Conservation (phyloP, 208 protist genomes). For the Crithidia fasciculata region DNA sequence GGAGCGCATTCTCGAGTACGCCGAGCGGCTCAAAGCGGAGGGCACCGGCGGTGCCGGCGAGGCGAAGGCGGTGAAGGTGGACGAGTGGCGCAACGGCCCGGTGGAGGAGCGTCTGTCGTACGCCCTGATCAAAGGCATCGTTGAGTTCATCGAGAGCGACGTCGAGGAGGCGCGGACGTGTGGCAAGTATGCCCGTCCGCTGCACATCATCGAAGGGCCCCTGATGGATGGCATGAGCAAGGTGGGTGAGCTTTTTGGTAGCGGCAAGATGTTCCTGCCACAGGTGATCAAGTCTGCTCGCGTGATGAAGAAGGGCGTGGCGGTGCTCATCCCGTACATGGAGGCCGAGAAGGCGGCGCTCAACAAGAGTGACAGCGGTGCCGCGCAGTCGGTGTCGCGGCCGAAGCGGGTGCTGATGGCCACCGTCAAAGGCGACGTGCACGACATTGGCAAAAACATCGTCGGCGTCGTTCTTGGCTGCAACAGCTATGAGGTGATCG, state of each 20-base stretch:
- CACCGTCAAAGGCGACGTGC: constrained; percentile 98
- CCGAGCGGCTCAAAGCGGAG: constrained; percentile 63
- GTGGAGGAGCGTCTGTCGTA: constrained; percentile 92
- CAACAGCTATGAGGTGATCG: constrained; percentile 96
- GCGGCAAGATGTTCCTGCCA: constrained; percentile 98
- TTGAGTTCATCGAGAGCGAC: constrained; percentile 93
- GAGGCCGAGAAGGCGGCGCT: constrained; percentile 86
- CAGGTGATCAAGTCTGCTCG: constrained; percentile 96
- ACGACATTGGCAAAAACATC: constrained; percentile 99
- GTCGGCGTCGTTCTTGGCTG: constrained; percentile 96
- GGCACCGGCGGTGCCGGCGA: constrained; percentile 24
- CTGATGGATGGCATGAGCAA: constrained; percentile 96
- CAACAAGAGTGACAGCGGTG: constrained; percentile 24
- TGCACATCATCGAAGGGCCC: constrained; percentile 95
- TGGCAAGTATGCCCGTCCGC: constrained; percentile 50
- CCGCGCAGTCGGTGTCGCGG: background rate
- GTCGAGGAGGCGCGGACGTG: constrained; percentile 91
- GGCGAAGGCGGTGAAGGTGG: constrained; percentile 49
- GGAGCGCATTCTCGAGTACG: constrained; percentile 91
- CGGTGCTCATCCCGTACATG: constrained; percentile 96
- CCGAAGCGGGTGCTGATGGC: constrained; percentile 90
- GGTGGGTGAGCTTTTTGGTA: constrained; percentile 97
- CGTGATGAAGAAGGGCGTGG: constrained; percentile 98
- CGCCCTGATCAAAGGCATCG: constrained; percentile 96
- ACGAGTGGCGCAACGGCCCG: constrained; percentile 87